These are phyloP conservation scores for maize (Zea mays) DNA, from an alignment of 176 grass and related monocot species.

Conservation along the genomic window Zm-B73-REFERENCE-NAM-5.0 NC_050096.1:87650001-87650500, in stretches of 20 bases:
- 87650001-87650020: slow-evolving; percentile 1
- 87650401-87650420: not conserved
- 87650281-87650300: slow-evolving; percentile 90
- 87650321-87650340: slow-evolving; percentile 44
- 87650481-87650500: too few relatives aligned
- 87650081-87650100: slow-evolving; percentile 95
- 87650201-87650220: slow-evolving; percentile 41
- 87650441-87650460: too few relatives aligned
- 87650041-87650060: slow-evolving; percentile 31
- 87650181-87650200: slow-evolving; percentile 5
- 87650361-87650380: slow-evolving; percentile 36
- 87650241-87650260: slow-evolving; percentile 83
- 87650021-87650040: slow-evolving; percentile 18
- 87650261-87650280: slow-evolving; percentile 94
- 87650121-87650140: slow-evolving; percentile 55
- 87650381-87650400: slow-evolving; percentile 64
- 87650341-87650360: slow-evolving; percentile 42
- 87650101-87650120: slow-evolving; percentile 94
- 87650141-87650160: not conserved
- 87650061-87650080: slow-evolving; percentile 73
- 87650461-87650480: too few relatives aligned
- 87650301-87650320: slow-evolving; percentile 83
- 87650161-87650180: not conserved
- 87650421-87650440: too few relatives aligned
- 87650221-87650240: slow-evolving; percentile 89